These are phyloP conservation scores for Linnemannia hyalina DNA, from an alignment of 192 early-diverging fungal genomes.

Conservation along the genomic window DNA sequence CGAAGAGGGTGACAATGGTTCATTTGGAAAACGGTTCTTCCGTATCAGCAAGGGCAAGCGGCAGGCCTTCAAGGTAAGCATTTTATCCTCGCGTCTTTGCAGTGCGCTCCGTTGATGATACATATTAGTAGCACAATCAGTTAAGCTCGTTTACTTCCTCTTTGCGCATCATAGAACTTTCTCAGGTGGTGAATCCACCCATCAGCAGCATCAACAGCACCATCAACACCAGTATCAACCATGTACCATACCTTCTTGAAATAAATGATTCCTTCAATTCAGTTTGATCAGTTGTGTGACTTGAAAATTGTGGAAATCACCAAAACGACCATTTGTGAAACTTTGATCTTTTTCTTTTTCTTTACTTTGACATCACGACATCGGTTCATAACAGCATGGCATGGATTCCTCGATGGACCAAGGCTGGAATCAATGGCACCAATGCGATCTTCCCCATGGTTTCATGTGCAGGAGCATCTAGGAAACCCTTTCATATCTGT, in stretches of 20 bases:
- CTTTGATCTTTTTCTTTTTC: background rate
- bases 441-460: background rate
- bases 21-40: slow-evolving; percentile 9
- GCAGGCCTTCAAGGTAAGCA: slow-evolving; percentile 32
- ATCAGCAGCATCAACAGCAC: background rate
- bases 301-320: background rate
- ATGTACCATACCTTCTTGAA: background rate
- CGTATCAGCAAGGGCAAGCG: slow-evolving; percentile 21
- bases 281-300: background rate
- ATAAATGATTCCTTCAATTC: no score
- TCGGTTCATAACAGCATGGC: background rate
- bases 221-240: background rate
- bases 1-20: background rate
- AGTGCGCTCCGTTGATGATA: background rate
- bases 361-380: background rate
- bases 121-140: background rate
- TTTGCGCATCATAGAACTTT: background rate
- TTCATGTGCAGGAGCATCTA: background rate
- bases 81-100: background rate
- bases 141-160: background rate
- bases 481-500: background rate
- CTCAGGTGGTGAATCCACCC: background rate
- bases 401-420: background rate
- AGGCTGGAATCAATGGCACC: background rate
- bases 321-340: background rate